Evolutionary conservation across 176 grass and related monocot genomes (phyloP).

Genomic region (Cenchrus fungigraminus): DNA sequence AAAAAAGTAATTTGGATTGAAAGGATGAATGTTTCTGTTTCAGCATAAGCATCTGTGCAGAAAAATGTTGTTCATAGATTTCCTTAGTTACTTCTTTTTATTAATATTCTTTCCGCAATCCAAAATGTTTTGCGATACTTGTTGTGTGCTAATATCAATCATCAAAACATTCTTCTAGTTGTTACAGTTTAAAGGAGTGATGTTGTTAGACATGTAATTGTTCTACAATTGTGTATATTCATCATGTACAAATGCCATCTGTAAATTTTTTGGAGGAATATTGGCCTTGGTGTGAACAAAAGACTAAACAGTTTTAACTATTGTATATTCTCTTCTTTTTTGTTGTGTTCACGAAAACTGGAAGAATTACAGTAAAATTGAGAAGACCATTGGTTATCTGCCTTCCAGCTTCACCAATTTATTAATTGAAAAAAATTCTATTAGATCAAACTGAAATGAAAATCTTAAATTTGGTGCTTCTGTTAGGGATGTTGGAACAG

Average conservation of each 20-base stretch:
- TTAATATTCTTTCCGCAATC: slow-evolving; percentile 19
- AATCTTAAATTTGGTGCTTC: neutral
- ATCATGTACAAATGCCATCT: slow-evolving; percentile 19
- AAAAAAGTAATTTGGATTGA: slow-evolving; percentile 34
- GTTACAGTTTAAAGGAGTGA: slow-evolving; percentile 26
- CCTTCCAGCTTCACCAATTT: neutral
- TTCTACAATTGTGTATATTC: slow-evolving; percentile 2
- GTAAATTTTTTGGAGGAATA: neutral
- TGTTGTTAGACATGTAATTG: neutral
- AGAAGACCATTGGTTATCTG: neutral
- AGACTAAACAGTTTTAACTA: neutral
- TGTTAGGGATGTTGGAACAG: too few species aligned
- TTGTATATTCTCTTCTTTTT: neutral
- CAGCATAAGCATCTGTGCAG: slow-evolving; percentile 23
- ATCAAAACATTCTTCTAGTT: slow-evolving; percentile 20
- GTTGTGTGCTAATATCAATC: slow-evolving; percentile 14
- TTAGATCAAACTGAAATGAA: neutral
- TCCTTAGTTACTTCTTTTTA: slow-evolving; percentile 30
- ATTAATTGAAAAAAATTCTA: neutral
- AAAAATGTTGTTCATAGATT: slow-evolving; percentile 31
- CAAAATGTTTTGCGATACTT: slow-evolving; percentile 15
- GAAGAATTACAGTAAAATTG: neutral
- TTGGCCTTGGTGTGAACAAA: neutral
- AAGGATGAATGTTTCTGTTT: slow-evolving; percentile 31
- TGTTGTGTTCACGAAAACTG: neutral